Evolutionary conservation across 768 basidiomycete genomes (phyloP).

Genomic region (Psilocybe cyanescens): DNA sequence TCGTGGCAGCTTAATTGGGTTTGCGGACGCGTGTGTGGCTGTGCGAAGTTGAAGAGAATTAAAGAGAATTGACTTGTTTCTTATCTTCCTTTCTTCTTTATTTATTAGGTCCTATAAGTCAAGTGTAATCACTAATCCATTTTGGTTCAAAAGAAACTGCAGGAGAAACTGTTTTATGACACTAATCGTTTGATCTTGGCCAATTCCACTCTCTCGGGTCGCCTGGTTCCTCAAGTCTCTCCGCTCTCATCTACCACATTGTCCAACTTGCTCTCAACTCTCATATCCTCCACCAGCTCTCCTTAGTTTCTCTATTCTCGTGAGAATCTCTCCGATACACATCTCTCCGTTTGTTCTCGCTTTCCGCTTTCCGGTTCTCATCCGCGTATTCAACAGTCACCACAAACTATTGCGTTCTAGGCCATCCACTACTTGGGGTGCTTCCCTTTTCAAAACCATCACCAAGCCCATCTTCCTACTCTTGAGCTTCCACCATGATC

Average conservation of each 20-base stretch:
- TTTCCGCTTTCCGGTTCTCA: conserved; percentile 16
- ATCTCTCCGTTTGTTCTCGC: neutral
- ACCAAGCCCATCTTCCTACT: conserved; percentile 15
- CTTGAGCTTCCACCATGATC: conserved; percentile 52
- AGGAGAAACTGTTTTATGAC: conserved; percentile 14
- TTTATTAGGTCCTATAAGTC: neutral
- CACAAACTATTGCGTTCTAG: conserved; percentile 2
- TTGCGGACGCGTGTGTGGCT: conserved; percentile 22
- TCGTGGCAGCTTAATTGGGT: neutral
- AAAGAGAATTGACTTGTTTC: neutral
- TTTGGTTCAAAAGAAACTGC: conserved; percentile 4
- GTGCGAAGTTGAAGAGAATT: conserved; percentile 10
- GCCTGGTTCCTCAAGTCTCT: conserved; percentile 22
- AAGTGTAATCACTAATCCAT: conserved; percentile 21
- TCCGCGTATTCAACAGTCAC: conserved; percentile 5
- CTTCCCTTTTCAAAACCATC: conserved; percentile 16
- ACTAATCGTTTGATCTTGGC: conserved; percentile 31
- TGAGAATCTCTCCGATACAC: conserved; percentile 14
- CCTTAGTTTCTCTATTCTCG: conserved; percentile 10
- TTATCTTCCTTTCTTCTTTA: neutral
- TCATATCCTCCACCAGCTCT: neutral
- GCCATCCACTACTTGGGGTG: conserved; percentile 12
- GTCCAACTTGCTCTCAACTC: conserved; percentile 13
- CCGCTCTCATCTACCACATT: conserved; percentile 23
- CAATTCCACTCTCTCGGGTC: conserved; percentile 48